Evolutionary conservation across 2,329 filamentous ascomycete species (phyloP).

Genomic region (Cercospora zeina): DNA sequence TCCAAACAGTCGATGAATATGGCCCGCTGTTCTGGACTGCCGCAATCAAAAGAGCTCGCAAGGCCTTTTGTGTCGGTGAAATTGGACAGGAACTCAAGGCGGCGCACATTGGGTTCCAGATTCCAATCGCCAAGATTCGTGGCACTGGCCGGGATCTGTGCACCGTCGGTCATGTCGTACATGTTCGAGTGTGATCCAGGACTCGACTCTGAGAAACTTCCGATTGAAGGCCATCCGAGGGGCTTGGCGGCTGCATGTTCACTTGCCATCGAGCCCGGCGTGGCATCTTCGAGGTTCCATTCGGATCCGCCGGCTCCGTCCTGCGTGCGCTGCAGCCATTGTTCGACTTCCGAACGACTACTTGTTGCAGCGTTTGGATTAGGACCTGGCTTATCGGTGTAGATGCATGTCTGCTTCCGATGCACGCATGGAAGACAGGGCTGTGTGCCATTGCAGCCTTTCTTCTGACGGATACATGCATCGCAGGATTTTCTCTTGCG

Average conservation of each 20-base stretch:
- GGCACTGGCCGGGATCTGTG: not conserved
- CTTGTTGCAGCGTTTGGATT: not conserved
- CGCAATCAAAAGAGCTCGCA: conserved; percentile 9
- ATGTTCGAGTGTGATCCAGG: not conserved
- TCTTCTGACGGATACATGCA: conserved; percentile 12
- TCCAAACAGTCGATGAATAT: conserved; percentile 12
- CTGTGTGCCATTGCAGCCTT: conserved; percentile 15
- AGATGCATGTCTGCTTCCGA: conserved; percentile 13
- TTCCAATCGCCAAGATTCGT: not conserved
- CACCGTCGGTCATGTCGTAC: not conserved
- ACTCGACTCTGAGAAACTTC: not conserved
- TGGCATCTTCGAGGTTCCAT: not conserved
- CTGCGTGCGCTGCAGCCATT: not conserved
- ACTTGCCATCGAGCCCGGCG: not conserved
- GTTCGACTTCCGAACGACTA: not conserved
- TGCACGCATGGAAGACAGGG: conserved; percentile 10
- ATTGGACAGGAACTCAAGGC: conserved; percentile 8
- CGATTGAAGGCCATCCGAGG: not conserved
- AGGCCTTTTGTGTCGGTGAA: conserved; percentile 7
- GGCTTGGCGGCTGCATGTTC: not conserved
- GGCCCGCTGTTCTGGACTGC: not conserved
- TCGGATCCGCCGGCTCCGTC: not conserved
- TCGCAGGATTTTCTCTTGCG: conserved; percentile 11
- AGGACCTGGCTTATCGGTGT: not conserved
- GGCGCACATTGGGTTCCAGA: conserved; percentile 5